Percentiles rank a stretch among this genome's conserved stretches.
phyloP scores from a whole-genome alignment of 75 land plant species.

The Cryptomeria japonica region DNA sequence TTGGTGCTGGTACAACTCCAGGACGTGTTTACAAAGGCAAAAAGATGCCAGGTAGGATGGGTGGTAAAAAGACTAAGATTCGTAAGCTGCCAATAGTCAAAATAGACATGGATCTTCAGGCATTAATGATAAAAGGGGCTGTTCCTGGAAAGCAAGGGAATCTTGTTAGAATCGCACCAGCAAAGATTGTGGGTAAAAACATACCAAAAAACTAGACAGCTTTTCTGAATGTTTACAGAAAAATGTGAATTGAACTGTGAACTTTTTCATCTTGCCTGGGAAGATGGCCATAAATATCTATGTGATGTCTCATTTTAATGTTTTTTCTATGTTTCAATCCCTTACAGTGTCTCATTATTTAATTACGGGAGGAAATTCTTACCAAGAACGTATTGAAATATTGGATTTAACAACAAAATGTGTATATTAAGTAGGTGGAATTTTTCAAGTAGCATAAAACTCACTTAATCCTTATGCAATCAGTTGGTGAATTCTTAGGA shows the following conservation, averaged over 20 bases:
- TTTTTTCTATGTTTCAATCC: background rate
- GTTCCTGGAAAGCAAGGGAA: slow-evolving; percentile 98
- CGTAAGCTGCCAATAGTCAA: slow-evolving; percentile 86
- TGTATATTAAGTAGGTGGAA: background rate
- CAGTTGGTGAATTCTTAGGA: background rate
- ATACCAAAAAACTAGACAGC: slow-evolving; percentile 67
- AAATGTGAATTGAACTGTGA: background rate
- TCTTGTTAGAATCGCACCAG: slow-evolving; percentile 88
- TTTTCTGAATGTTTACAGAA: background rate
- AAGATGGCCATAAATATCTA: background rate
- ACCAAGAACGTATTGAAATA: background rate
- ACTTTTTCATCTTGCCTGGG: background rate
- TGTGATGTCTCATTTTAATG: background rate
- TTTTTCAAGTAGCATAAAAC: background rate
- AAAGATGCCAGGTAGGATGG: slow-evolving; percentile 99
- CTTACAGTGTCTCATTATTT: background rate
- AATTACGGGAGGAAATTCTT: background rate
- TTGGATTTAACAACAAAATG: background rate
- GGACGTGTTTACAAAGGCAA: slow-evolving; percentile 95
- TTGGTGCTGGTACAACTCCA: slow-evolving; percentile 99
- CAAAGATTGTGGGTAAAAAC: slow-evolving; percentile 94
- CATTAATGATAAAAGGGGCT: slow-evolving; percentile 89
- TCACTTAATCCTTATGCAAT: background rate
- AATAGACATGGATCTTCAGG: slow-evolving; percentile 82
- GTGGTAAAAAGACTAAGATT: slow-evolving; percentile 80